Conservation (phyloP, 768 basidiomycete species). For the Neoboletus magnificus region DNA sequence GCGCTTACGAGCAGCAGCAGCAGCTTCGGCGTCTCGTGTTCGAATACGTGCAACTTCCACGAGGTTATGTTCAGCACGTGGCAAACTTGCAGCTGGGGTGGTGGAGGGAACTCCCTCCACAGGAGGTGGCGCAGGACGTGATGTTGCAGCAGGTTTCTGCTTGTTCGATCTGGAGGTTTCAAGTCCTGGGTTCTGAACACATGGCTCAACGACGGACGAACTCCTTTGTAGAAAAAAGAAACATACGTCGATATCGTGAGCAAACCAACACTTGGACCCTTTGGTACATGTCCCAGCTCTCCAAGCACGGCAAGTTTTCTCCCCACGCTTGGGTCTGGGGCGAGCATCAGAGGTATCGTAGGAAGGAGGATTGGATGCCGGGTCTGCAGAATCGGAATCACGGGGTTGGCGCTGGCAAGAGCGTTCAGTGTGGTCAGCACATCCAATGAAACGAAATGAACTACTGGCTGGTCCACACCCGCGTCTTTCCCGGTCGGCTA, state of each 20-base stretch:
- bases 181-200: conserved; percentile 8
- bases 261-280: conserved; percentile 35
- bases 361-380: neutral
- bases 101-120: neutral
- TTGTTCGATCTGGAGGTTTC: neutral
- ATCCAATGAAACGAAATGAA: neutral
- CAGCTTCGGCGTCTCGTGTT: conserved; percentile 14
- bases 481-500: neutral
- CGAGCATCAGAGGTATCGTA: conserved; percentile 12
- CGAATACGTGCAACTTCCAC: neutral
- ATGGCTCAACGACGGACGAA: neutral
- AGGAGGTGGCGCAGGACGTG: neutral
- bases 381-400: neutral
- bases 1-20: conserved; percentile 12
- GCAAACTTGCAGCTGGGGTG: neutral
- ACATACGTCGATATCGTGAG: conserved; percentile 35
- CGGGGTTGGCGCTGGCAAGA: neutral
- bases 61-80: neutral
- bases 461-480: neutral
- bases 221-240: neutral
- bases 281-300: conserved; percentile 37
- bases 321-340: conserved; percentile 22
- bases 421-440: neutral
- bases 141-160: neutral
- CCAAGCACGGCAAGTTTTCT: conserved; percentile 31